phyloP scores from a whole-genome alignment of 2,329 filamentous ascomycete species.

The Fonsecaea pugnacius region DNA sequence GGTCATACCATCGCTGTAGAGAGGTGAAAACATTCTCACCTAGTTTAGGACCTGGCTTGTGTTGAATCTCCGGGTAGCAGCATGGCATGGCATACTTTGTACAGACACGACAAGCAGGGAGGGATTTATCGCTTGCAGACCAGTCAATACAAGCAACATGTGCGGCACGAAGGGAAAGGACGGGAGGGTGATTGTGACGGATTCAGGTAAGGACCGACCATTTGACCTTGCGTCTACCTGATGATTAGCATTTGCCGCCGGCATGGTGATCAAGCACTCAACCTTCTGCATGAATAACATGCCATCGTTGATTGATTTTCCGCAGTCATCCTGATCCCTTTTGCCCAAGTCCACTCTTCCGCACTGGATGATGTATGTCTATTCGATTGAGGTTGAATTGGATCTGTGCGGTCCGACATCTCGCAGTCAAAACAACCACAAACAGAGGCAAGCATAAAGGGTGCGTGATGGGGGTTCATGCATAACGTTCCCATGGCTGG shows the following conservation, averaged over 20 bases:
- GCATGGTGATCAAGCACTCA: background rate
- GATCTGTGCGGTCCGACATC: background rate
- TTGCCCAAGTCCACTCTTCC: background rate
- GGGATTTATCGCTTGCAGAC: slow-evolving; percentile 10
- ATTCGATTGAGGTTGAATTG: background rate
- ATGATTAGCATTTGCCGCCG: background rate
- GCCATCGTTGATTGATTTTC: slow-evolving; percentile 14
- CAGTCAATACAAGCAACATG: background rate
- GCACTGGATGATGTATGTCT: background rate
- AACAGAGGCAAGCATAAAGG: background rate
- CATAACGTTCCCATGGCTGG: slow-evolving; percentile 10
- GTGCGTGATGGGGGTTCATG: slow-evolving; percentile 14
- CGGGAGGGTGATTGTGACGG: background rate
- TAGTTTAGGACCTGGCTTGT: slow-evolving; percentile 19
- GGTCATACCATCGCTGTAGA: background rate
- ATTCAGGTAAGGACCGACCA: slow-evolving; percentile 12
- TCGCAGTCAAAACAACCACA: slow-evolving; percentile 8
- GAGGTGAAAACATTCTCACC: background rate
- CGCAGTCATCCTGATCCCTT: background rate
- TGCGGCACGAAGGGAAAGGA: background rate
- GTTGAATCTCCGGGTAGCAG: slow-evolving; percentile 10
- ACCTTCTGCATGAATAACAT: slow-evolving; percentile 16
- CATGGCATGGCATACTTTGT: slow-evolving; percentile 12
- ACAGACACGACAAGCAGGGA: slow-evolving; percentile 15
- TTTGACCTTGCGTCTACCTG: slow-evolving; percentile 18